phyloP scores from a whole-genome alignment of 768 basidiomycete genomes.

The Xerocomellus amylosporus region DNA sequence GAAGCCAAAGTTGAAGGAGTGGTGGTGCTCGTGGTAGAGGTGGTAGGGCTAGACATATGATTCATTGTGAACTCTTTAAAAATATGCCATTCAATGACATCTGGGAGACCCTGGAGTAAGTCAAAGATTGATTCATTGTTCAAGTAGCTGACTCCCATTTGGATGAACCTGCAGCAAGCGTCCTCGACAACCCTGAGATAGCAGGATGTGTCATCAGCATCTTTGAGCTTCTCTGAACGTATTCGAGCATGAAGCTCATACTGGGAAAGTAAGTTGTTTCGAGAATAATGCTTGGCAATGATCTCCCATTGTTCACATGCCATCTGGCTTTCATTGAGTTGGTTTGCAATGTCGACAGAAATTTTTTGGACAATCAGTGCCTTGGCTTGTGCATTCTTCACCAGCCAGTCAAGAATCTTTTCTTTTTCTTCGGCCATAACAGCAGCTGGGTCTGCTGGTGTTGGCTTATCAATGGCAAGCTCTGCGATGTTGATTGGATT shows the following conservation, averaged over 20 bases:
- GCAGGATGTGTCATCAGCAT: background rate
- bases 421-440: no score
- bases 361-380: no score
- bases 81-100: background rate
- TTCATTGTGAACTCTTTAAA: background rate
- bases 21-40: no score
- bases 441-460: no score
- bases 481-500: no score
- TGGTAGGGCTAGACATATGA: no score
- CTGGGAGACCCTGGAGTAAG: background rate
- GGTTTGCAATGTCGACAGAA: accelerated
- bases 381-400: no score
- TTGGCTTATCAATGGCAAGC: no score
- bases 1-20: no score
- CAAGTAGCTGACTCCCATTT: background rate
- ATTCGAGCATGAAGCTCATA: background rate
- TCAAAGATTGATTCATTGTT: background rate
- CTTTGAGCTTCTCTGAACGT: background rate
- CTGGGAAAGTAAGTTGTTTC: background rate
- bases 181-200: background rate
- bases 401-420: no score
- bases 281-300: accelerated
- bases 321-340: background rate
- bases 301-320: background rate
- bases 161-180: background rate